Base-by-base conservation (phyloP, 1,139 yeast genomes). In the Kodamaea suecica region DNA sequence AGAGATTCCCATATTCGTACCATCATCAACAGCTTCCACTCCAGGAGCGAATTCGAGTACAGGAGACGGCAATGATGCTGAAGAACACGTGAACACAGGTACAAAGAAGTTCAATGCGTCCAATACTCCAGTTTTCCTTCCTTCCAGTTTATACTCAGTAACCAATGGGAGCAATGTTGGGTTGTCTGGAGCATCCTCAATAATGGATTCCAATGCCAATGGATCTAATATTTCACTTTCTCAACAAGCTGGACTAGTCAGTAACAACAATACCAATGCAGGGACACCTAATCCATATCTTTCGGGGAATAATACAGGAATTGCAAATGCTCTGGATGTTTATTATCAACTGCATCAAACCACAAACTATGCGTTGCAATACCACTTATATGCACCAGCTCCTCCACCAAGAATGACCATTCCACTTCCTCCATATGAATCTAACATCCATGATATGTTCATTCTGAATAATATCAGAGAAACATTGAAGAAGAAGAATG, bases 381-480 rank as follows among this genome's bases (percentile, higher is more conserved):
- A 86, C 53, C 96, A 90, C 58, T 61, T 88, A 32, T 90, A 90
- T 58, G 95, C 97, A 0, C 97, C 97, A 1, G 76, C 78, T 13
- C 86, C 95, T 3, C 94, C 95, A 4, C 90, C 90, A 17, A 78
- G 84, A 44, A 59, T 78, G 39, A 66, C 73, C 13, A 59, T 76
- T 7, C 80, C 81, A 4, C 61, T 83, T 42, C 73, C 76, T 29
- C 76, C 84, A 1, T 78, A 87, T 54, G 90, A 87, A 58, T 73
- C 87, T 32, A 77, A 76, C 27, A 76, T 82, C 4, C 76, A 76
- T 40, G 76, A 73, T 42, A 70, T 90, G 55, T 90, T 88, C 55
- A 75, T 90, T 12, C 78, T 88, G 3, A 78, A 78, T 47, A 75
- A 83, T 31, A 54, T 90, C 34, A 73, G 97, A 45, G 92, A 85